A percentile compares a stretch with the other conserved stretches of the same genome.
phyloP scores from a whole-genome alignment of 1,139 yeast genomes.

The Pichia kudriavzevii region DNA sequence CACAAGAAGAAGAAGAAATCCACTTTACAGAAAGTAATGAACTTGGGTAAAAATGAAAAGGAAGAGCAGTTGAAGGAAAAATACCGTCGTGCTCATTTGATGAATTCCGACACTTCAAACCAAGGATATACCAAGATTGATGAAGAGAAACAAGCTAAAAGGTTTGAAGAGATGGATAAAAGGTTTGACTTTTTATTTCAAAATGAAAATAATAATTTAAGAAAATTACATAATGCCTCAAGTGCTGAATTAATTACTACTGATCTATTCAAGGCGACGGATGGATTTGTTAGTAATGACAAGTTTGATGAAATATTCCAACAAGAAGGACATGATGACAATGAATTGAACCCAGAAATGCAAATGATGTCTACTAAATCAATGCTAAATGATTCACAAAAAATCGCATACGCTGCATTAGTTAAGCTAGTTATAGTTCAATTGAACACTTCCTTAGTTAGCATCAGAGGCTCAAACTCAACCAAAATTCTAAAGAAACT shows the following conservation, averaged over 20 bases:
- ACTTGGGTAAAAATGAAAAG: conserved; percentile 37
- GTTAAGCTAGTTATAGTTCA: conserved; percentile 68
- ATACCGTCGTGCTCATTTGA: conserved; percentile 15
- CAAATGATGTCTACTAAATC: conserved; percentile 76
- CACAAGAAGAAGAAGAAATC: conserved; percentile 17
- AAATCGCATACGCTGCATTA: conserved; percentile 87
- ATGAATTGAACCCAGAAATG: conserved; percentile 44
- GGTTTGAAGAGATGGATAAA: conserved; percentile 64
- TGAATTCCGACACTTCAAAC: conserved; percentile 11
- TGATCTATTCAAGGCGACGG: conserved; percentile 13
- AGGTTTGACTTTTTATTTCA: conserved; percentile 78
- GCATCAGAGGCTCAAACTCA: conserved; percentile 44
- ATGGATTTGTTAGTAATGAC: conserved; percentile 15
- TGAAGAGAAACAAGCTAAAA: conserved; percentile 78
- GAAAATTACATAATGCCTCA: conserved; percentile 22
- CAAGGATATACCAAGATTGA: conserved; percentile 84
- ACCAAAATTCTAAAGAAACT: conserved; percentile 50
- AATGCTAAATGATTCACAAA: conserved; percentile 75
- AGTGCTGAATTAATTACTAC: not conserved
- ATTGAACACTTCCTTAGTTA: conserved; percentile 74
- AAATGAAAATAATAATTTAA: conserved; percentile 27
- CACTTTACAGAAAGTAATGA: conserved; percentile 24
- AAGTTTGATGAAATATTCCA: conserved; percentile 14
- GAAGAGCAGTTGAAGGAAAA: conserved; percentile 7
- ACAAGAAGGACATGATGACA: conserved; percentile 34